These are phyloP conservation scores for Kodamaea sp. DNA, from an alignment of 1,139 yeast genomes.

Conservation along the genomic window DNA sequence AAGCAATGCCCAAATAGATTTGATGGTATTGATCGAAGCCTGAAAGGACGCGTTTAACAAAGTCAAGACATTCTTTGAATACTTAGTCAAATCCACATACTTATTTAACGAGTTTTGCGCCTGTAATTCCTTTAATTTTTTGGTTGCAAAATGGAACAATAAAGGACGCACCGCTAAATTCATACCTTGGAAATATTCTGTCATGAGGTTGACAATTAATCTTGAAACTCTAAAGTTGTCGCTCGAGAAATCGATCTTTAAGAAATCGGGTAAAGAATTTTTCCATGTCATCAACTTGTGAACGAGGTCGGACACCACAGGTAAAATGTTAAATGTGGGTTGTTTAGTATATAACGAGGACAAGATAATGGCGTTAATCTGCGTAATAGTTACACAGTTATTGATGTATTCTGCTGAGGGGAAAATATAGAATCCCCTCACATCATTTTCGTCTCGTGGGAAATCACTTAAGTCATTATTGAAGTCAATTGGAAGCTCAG, in stretches of 20 bases:
- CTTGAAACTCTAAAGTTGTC: slow-evolving; percentile 62
- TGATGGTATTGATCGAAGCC: slow-evolving; percentile 77
- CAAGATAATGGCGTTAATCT: slow-evolving; percentile 73
- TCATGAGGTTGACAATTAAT: slow-evolving; percentile 73
- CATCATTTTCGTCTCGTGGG: slow-evolving; percentile 52
- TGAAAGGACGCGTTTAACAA: slow-evolving; percentile 79
- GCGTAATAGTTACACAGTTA: slow-evolving; percentile 79
- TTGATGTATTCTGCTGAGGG: slow-evolving; percentile 80
- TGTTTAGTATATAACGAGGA: slow-evolving; percentile 74
- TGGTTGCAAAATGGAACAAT: slow-evolving; percentile 73
- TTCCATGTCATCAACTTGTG: slow-evolving; percentile 73
- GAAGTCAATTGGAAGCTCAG: slow-evolving; percentile 74
- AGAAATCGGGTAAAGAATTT: slow-evolving; percentile 59
- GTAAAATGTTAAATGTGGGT: slow-evolving; percentile 71
- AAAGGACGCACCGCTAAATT: slow-evolving; percentile 82
- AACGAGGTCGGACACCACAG: slow-evolving; percentile 71
- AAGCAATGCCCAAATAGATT: slow-evolving; percentile 70
- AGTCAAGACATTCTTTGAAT: slow-evolving; percentile 67
- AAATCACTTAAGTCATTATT: slow-evolving; percentile 58
- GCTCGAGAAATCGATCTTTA: slow-evolving; percentile 63
- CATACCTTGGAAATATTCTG: slow-evolving; percentile 84
- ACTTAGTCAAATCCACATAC: slow-evolving; percentile 66
- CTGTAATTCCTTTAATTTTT: slow-evolving; percentile 58
- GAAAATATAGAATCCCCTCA: slow-evolving; percentile 61
- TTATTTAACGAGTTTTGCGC: slow-evolving; percentile 44